Evolutionary conservation across 1,284 basidiomycete genomes (phyloP), one percentile per base, ranked within the genome.

Genomic region (Trametes hirsuta): DNA sequence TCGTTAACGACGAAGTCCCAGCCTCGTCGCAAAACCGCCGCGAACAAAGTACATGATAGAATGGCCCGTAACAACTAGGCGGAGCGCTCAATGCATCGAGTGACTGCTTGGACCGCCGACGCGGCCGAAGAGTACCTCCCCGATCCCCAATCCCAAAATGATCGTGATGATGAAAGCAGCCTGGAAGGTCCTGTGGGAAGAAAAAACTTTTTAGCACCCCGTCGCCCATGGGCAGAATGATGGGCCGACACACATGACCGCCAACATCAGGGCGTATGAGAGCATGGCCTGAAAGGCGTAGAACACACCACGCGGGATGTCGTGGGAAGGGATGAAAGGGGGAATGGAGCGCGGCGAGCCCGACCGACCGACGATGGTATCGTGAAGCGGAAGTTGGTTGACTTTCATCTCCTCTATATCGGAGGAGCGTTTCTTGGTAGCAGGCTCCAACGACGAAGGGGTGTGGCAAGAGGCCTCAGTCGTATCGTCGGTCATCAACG

Each of bases 91-190:
- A 48, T 68, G 68, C 47, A 64, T 49, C 37, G 66, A 21, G 50
- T 73, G 70, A 57, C 65, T 62, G 49, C 66, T 67, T 18, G 60
- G 60, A 59, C 60, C 74, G 52, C 74, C 78, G 34, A 80, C 66
- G 55, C 86, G 78, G 9, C 89, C 88, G 68, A 90, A 90, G 41
- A 87, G 53, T 14, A 84, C 72, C 72, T 91, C 90, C 36, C 90
- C 90, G 39, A 86, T 69, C 15, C 83, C 86, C 37, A 88, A 71
- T 8, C 88, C 89, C 3, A 81, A 58, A 18, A 91, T 68, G 58
- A 91, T 84, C 22, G 86, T 79, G 18, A 91, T 83, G 53, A 91
- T 77, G 66, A 82, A 92, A 8, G 82, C 84, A 15, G 80, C 87
- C 64, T 91, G 85, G 72, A 87, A 91, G 4, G 89, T 88, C 90